phyloP scores from a whole-genome alignment of 1,139 yeast genomes.

The Yamadazyma kanchanaburiensis region DNA sequence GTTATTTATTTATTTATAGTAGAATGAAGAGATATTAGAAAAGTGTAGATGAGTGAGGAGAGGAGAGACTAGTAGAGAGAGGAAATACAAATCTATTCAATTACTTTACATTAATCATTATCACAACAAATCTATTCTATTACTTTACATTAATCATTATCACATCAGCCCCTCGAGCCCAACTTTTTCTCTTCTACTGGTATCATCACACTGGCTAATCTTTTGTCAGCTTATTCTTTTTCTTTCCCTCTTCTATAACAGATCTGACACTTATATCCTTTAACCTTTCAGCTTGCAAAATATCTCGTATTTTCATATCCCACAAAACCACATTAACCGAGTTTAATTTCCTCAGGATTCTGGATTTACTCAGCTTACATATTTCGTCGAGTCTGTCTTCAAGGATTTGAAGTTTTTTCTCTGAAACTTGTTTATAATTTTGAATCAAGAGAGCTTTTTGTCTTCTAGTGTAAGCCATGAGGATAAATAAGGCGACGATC shows the following conservation, averaged over 20 bases:
- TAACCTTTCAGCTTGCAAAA: constrained; percentile 43
- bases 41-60: too few relatives aligned
- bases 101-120: too few relatives aligned
- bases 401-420: constrained; percentile 16
- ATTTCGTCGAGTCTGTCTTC: constrained; percentile 14
- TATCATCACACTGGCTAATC: too few relatives aligned
- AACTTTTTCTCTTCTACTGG: too few relatives aligned
- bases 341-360: constrained; percentile 33
- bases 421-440: constrained; percentile 20
- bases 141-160: too few relatives aligned
- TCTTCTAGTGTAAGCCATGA: constrained; percentile 14
- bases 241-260: too few relatives aligned
- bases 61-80: too few relatives aligned
- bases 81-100: too few relatives aligned
- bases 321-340: constrained; percentile 41
- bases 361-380: constrained; percentile 13
- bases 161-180: too few relatives aligned
- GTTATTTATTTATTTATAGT: constrained; percentile 7
- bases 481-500: not conserved
- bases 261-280: constrained; percentile 28
- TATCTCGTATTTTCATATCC: constrained; percentile 34
- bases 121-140: too few relatives aligned
- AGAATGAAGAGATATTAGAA: too few relatives aligned
- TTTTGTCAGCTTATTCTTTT: too few relatives aligned
- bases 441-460: constrained; percentile 37